Conservation (phyloP, 371 early-diverging fungal genomes). For the Chytridiales sp. region DNA sequence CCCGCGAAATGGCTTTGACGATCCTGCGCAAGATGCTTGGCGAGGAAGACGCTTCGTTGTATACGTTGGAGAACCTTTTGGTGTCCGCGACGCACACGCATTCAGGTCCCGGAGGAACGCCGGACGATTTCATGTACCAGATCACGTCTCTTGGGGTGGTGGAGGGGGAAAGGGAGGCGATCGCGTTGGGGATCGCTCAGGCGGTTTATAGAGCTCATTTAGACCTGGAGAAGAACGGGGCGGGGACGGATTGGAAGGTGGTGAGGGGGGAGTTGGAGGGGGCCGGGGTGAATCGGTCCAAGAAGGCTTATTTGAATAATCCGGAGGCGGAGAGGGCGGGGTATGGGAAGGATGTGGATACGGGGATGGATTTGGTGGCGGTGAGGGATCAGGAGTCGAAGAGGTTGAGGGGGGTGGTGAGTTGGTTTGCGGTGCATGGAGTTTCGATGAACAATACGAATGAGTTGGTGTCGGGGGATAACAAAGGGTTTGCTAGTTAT, state of each 20-base stretch:
- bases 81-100: conserved; percentile 68
- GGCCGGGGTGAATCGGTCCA: conserved; percentile 60
- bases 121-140: conserved; percentile 31
- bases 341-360: conserved; percentile 59
- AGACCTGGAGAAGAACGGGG: conserved; percentile 33
- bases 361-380: conserved; percentile 43
- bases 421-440: conserved; percentile 68
- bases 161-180: conserved; percentile 50
- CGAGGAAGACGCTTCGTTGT: conserved; percentile 20
- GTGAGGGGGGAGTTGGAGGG: conserved; percentile 42
- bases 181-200: conserved; percentile 55
- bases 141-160: conserved; percentile 36
- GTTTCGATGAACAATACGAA: conserved; percentile 61
- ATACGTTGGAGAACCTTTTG: conserved; percentile 57
- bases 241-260: conserved; percentile 2
- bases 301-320: conserved; percentile 57
- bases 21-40: conserved; percentile 5
- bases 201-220: conserved; percentile 60
- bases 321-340: conserved; percentile 50
- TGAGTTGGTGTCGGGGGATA: conserved; percentile 59
- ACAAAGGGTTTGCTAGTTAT: conserved; percentile 67
- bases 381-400: conserved; percentile 9
- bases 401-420: conserved; percentile 24
- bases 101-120: conserved; percentile 38
- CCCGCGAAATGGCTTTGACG: conserved; percentile 5